Evolutionary conservation across 805 yeast species (phyloP), one percentile per base, ranked within the genome.

Genomic region (Suhomyces faveliae): DNA sequence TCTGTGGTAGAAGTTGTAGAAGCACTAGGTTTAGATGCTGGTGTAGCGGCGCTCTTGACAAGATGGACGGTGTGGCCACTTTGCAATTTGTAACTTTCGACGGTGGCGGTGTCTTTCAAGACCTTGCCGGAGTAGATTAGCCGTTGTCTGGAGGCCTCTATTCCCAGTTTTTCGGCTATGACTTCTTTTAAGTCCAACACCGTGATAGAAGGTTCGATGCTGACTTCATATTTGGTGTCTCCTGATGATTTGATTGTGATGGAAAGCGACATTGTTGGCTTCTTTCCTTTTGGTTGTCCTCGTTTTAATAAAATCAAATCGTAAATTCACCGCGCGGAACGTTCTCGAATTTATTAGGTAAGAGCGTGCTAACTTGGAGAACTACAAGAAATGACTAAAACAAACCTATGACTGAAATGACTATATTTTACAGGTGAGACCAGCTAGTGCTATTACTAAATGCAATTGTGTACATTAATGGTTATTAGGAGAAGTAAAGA

Each of bases 121-220:
- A 94, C 96, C 56, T 92, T 85, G 35, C 99, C 99, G 2, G 97
- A 87, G 71, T 87, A 92, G 61, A 92, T 91, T 62, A 92, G 77
- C 50, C 98, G 78, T 69, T 91, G 98, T 51, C 85, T 80, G n/a
- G 77, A 85, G 1, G 80, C 82, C 4, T 96, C 85, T 39, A 90
- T 74, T 19, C 80, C 84, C 5, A 90, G 68, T 50, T 74, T 78
- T 17, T 73, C 71, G 21, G 83, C 83, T 44, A 92, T 74, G 54
- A 73, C 73, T 30, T 76, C 77, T 67, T 92, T 92, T 55, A 92
- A 76, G 51, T 84, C 87, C 19, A 73, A 70, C 27, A 92, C 82
- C 1, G 91, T 81, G 40, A 75, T 63, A 12, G 77, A 54, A 0
- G 81, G 64, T 15, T 78, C 72, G 23, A 87, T 77, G 4, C 75